phyloP scores from a whole-genome alignment of 495 filamentous ascomycete species.

The Neurospora hispaniola region DNA sequence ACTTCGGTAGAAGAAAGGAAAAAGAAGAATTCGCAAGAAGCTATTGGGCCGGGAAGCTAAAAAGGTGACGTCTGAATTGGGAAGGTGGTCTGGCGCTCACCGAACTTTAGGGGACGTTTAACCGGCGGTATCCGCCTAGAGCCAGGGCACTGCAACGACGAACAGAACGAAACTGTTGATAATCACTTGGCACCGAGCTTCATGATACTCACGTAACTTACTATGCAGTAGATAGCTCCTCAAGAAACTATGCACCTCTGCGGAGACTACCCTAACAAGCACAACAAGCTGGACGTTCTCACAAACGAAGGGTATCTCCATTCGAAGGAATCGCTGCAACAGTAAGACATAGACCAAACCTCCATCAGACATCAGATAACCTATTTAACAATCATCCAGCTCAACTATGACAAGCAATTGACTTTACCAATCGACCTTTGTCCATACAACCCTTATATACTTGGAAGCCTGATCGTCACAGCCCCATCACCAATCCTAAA shows the following conservation, averaged over 20 bases:
- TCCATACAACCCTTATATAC: neutral
- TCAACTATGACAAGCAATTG: neutral
- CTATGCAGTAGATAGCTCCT: neutral
- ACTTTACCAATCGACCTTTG: neutral
- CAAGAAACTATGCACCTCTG: neutral
- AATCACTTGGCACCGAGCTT: neutral
- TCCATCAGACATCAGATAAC: neutral
- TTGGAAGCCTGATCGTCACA: neutral
- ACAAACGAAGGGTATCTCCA: neutral
- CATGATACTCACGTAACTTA: neutral
- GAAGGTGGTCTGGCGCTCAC: neutral
- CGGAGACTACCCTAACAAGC: neutral
- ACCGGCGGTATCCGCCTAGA: neutral
- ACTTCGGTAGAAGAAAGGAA: neutral
- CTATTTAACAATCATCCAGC: neutral
- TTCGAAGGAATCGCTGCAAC: neutral
- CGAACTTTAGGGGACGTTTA: neutral
- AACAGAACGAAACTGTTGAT: neutral
- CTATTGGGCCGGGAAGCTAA: neutral
- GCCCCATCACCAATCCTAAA: neutral
- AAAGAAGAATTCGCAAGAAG: neutral
- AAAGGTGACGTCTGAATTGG: neutral
- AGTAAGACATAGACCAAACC: neutral
- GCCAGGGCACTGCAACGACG: neutral
- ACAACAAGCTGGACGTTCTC: neutral